These are phyloP conservation scores for Candida germanica DNA, from an alignment of 805 yeast species.

Conservation along the genomic window DNA sequence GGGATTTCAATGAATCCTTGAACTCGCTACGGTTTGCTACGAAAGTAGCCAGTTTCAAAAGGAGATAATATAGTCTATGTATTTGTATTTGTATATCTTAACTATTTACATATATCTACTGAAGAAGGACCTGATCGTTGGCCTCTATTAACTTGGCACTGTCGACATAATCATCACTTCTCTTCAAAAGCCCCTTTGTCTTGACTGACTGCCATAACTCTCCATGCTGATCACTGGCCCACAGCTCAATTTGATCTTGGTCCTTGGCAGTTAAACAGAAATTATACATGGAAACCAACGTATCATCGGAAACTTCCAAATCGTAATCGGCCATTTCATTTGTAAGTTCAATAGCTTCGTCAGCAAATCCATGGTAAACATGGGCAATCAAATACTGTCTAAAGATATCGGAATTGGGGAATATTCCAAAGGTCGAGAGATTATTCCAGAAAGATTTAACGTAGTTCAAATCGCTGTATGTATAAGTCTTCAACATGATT, in stretches of 20 bases:
- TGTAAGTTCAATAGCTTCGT: constrained; percentile 53
- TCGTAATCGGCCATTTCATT: constrained; percentile 48
- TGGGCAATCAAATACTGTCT: constrained; percentile 66
- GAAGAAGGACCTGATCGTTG: neutral
- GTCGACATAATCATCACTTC: constrained; percentile 28
- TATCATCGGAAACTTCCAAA: constrained; percentile 40
- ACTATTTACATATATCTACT: neutral
- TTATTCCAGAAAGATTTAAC: constrained; percentile 63
- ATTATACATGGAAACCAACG: constrained; percentile 47
- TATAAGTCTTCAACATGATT: constrained; percentile 63
- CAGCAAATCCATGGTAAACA: constrained; percentile 60
- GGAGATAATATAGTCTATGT: constrained; percentile 2
- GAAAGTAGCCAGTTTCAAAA: constrained; percentile 62
- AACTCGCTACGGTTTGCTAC: constrained; percentile 88
- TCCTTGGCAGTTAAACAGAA: constrained; percentile 32
- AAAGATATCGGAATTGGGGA: constrained; percentile 51
- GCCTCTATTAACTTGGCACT: constrained; percentile 19
- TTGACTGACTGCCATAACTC: constrained; percentile 26
- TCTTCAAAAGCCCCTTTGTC: constrained; percentile 22
- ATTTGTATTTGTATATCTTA: too few relatives aligned
- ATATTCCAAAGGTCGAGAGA: constrained; percentile 49
- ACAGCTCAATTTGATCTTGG: constrained; percentile 28
- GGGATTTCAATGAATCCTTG: constrained; percentile 70
- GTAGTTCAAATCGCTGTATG: constrained; percentile 51
- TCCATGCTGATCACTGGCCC: constrained; percentile 30